Percentiles rank a stretch among this genome's conserved stretches.
Conservation (phyloP, 805 yeast genomes). For the Cyberlindnera mrakii region DNA sequence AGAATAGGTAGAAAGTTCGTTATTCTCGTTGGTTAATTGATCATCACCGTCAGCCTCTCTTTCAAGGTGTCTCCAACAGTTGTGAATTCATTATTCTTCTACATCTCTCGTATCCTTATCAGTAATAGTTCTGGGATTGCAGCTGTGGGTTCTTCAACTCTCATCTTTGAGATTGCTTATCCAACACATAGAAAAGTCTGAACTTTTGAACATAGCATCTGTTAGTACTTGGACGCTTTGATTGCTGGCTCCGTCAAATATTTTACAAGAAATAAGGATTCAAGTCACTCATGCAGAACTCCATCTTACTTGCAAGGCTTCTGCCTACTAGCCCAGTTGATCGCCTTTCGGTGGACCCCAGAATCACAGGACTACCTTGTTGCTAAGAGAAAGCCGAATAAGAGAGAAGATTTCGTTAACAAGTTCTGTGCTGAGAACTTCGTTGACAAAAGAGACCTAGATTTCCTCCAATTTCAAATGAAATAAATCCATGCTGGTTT, state of each 20-base stretch:
- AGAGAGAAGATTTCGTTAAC: slow-evolving; percentile 36
- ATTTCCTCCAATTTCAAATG: slow-evolving; percentile 32
- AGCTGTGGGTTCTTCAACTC: slow-evolving; percentile 37
- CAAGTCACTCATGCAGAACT: slow-evolving; percentile 43
- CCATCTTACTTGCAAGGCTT: slow-evolving; percentile 46
- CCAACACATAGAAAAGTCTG: slow-evolving; percentile 37
- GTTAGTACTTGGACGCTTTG: slow-evolving; percentile 48
- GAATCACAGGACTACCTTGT: slow-evolving; percentile 44
- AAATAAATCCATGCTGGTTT: slow-evolving; percentile 33
- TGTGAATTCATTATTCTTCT: slow-evolving; percentile 16
- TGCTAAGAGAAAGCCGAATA: slow-evolving; percentile 33
- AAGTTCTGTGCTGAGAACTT: slow-evolving; percentile 33
- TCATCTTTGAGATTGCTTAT: slow-evolving; percentile 44
- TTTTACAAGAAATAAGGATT: slow-evolving; percentile 23
- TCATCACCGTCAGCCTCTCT: slow-evolving; percentile 18
- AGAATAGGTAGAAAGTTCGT: slow-evolving; percentile 33
- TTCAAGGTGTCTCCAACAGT: slow-evolving; percentile 25
- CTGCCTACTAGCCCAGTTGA: slow-evolving; percentile 37
- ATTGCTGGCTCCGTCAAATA: slow-evolving; percentile 29
- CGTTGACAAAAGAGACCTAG: slow-evolving; percentile 14
- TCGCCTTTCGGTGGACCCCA: slow-evolving; percentile 33
- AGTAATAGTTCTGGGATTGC: slow-evolving; percentile 40
- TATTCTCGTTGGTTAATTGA: slow-evolving; percentile 13
- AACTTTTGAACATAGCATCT: slow-evolving; percentile 40
- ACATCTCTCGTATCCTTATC: slow-evolving; percentile 33